Evolutionary conservation across 2,329 filamentous ascomycete species (phyloP), one percentile per base, ranked within the genome.

Genomic region (Cercospora berteroae): DNA sequence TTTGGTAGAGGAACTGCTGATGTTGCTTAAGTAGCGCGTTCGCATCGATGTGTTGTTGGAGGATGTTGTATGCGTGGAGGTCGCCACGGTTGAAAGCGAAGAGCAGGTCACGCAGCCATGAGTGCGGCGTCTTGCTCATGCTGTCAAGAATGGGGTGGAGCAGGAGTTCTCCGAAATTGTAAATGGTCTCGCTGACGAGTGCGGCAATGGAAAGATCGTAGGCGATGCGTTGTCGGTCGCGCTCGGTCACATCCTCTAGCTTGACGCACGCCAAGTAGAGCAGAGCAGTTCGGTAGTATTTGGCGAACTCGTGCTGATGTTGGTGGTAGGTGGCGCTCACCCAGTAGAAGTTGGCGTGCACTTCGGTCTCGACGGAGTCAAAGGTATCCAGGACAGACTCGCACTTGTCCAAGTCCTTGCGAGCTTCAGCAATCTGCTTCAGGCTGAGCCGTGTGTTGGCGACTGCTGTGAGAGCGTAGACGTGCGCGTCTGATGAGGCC

Each of bases 141-240:
- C 91, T 90, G 77, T 97, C 92, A 70, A 99, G 89, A 77, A 99
- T 96, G 3, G 95, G 95, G 79, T 99, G 95, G 73, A 99, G 87
- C 33, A 99, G 88, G n/a, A 99, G 89, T 84, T 99, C 95, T 80
- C 95, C 95, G 75, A 99, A 99, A 84, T 99, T 99, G 88, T 99
- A 98, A 83, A 98, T 99, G 75, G 89, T 92, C 76, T 94, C 92
- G 60, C 94, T 97, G 44, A 97, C 91, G 8, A 99, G 86, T 9
- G 95, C 95, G 29, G 95, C 93, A 63, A 98, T 90, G 77, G 91
- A 91, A 70, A 99, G 89, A 79, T 97, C 93, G 82, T 97, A 96
- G 55, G 95, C 95, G 74, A 94, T 89, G 67, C 86, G 87, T 79
- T 90, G 89, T 75, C 92, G 90, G 79, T 99, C 94, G 64, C 86